A percentile compares a stretch with the other conserved stretches of the same genome.
Conservation (phyloP, 2,329 filamentous ascomycete genomes). For the Paecilomyces dactylethromorphus region DNA sequence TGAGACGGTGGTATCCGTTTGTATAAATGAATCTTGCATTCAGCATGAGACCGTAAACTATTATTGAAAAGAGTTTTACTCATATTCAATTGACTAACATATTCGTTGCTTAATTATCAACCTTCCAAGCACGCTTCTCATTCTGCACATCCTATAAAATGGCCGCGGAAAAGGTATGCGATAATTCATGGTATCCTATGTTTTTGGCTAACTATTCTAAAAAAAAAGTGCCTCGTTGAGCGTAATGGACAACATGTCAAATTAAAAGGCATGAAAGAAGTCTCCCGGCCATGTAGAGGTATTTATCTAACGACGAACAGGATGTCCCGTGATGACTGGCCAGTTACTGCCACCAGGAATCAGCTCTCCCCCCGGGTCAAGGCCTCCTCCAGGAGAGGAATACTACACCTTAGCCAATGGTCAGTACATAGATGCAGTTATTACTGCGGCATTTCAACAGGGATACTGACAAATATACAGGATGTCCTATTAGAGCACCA, state of each 20-base stretch:
- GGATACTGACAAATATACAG: no score
- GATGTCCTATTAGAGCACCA: not conserved
- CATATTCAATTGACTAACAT: not conserved
- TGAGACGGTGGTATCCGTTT: not conserved
- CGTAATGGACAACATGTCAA: not conserved
- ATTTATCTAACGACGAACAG: not conserved
- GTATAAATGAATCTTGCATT: not conserved
- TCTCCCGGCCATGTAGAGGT: not conserved
- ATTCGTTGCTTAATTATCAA: not conserved
- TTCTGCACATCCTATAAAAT: not conserved
- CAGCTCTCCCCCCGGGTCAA: not conserved
- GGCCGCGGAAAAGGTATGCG: not conserved
- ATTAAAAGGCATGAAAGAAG: not conserved
- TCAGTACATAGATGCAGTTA: not conserved
- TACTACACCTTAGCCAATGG: slow-evolving; percentile 1
- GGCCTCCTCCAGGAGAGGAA: not conserved
- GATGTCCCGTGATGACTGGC: not conserved
- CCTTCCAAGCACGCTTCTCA: not conserved
- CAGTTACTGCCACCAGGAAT: not conserved
- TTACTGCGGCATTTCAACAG: no score
- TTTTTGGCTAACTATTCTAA: not conserved
- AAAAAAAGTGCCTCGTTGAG: not conserved
- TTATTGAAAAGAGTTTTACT: not conserved
- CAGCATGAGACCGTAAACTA: no score
- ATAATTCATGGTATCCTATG: not conserved